Evolutionary conservation across 768 basidiomycete species (phyloP).

Genomic region (Cyclocybe aegerita): DNA sequence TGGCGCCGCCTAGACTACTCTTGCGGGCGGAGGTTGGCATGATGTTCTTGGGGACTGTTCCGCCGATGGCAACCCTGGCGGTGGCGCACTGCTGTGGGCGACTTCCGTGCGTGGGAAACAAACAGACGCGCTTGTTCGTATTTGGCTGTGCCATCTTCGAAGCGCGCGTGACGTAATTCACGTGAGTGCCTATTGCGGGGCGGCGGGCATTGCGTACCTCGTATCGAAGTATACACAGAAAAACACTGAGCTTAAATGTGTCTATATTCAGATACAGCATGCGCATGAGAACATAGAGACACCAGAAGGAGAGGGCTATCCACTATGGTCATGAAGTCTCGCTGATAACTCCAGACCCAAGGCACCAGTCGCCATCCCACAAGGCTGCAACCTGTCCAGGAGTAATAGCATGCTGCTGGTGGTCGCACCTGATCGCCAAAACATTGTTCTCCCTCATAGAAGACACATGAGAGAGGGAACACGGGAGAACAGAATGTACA

Average conservation of each 20-base stretch:
- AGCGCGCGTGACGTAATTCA: background rate
- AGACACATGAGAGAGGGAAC: background rate
- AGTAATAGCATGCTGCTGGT: conserved; percentile 66
- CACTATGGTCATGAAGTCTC: conserved; percentile 4
- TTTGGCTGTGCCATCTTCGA: conserved; percentile 13
- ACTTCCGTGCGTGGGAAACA: conserved; percentile 18
- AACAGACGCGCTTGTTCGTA: conserved; percentile 25
- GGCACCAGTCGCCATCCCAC: conserved; percentile 74
- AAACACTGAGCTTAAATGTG: too few relatives aligned
- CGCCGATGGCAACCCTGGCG: background rate
- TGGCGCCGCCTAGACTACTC: conserved; percentile 42
- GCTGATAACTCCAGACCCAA: conserved; percentile 77
- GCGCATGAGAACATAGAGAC: too few relatives aligned
- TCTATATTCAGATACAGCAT: too few relatives aligned
- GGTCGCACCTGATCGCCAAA: conserved; percentile 49
- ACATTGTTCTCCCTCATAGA: conserved; percentile 20
- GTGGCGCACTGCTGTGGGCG: background rate
- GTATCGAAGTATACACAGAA: too few relatives aligned
- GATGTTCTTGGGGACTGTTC: background rate
- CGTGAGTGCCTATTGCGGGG: background rate
- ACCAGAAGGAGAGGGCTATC: too few relatives aligned
- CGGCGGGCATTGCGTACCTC: too few relatives aligned
- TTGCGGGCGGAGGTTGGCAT: conserved; percentile 48
- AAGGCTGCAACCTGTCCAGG: conserved; percentile 81
- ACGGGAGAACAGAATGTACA: conserved; percentile 11